Conservation (phyloP, 768 basidiomycete species). For the Trichaptum fuscoviolaceum region DNA sequence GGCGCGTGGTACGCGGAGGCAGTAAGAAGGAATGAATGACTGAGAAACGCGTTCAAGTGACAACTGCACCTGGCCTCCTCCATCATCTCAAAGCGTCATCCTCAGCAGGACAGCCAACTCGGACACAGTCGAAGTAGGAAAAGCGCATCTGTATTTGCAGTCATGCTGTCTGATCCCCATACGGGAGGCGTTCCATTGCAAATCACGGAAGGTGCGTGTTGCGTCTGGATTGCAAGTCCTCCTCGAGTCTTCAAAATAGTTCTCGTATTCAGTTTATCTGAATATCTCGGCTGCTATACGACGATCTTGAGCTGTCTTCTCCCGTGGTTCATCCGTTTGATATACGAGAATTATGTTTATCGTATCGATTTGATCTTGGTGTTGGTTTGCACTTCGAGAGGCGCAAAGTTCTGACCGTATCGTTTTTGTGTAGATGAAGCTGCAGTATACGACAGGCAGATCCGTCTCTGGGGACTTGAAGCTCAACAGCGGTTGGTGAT, state of each 20-base stretch:
- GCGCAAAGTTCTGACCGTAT: neutral
- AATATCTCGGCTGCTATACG: neutral
- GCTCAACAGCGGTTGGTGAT: slow-evolving; percentile 82
- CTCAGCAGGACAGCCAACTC: neutral
- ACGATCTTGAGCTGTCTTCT: neutral
- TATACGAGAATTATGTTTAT: neutral
- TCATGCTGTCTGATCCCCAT: slow-evolving; percentile 18
- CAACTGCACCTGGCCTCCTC: neutral
- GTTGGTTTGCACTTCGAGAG: neutral
- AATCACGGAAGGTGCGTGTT: slow-evolving; percentile 56
- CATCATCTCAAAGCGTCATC: neutral
- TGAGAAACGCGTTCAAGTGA: neutral
- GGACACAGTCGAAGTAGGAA: neutral
- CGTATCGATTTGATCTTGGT: slow-evolving; percentile 2
- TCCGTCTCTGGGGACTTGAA: slow-evolving; percentile 96
- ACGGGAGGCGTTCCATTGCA: slow-evolving; percentile 36
- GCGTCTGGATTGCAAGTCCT: slow-evolving; percentile 12
- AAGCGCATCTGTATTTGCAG: neutral
- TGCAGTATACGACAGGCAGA: slow-evolving; percentile 95
- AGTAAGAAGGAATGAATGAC: neutral
- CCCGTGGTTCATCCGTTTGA: slow-evolving; percentile 2
- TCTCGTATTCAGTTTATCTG: neutral
- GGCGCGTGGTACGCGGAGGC: neutral
- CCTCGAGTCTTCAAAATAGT: neutral
- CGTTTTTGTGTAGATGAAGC: slow-evolving; percentile 44